Conservation (phyloP, 768 basidiomycete genomes). For the Tricholoma sp. region DNA sequence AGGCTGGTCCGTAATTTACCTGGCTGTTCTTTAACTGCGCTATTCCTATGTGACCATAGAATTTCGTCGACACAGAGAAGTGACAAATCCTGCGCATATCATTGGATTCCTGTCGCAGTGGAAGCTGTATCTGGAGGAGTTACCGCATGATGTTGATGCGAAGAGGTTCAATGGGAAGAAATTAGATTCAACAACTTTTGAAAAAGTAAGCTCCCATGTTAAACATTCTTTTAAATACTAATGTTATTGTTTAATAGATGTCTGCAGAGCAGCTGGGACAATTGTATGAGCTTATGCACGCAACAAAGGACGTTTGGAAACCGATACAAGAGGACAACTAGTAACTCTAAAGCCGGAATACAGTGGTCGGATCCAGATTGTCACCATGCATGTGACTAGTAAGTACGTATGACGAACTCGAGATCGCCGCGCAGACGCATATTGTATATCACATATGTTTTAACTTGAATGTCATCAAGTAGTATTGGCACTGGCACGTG, state of each 20-base stretch:
- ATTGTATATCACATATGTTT: not conserved
- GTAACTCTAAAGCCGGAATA: too few species aligned
- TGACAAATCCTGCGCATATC: constrained; percentile 83
- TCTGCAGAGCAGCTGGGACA: constrained; percentile 89
- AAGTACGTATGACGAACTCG: not conserved
- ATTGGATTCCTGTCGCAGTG: constrained; percentile 96
- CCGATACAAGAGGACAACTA: constrained; percentile 33
- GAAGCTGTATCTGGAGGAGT: constrained; percentile 84
- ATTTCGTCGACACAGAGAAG: constrained; percentile 75
- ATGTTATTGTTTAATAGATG: constrained; percentile 46
- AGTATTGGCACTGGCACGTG: not conserved
- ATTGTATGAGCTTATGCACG: constrained; percentile 92
- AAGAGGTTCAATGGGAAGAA: constrained; percentile 55
- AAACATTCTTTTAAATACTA: too few species aligned
- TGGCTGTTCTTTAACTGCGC: not conserved
- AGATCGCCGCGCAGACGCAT: too few species aligned
- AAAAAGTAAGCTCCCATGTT: constrained; percentile 50
- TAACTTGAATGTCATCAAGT: too few species aligned
- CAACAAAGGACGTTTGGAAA: constrained; percentile 85
- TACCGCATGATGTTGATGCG: constrained; percentile 44
- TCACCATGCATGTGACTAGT: too few species aligned
- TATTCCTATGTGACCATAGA: constrained; percentile 42
- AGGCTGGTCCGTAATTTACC: constrained; percentile 47
- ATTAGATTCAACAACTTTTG: constrained; percentile 65
- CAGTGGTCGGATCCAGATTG: too few species aligned